A percentile compares a stretch with the other conserved stretches of the same genome.
Evolutionary conservation across 257 asterid genomes (phyloP).

Genomic region (Verbascum thapsus): DNA sequence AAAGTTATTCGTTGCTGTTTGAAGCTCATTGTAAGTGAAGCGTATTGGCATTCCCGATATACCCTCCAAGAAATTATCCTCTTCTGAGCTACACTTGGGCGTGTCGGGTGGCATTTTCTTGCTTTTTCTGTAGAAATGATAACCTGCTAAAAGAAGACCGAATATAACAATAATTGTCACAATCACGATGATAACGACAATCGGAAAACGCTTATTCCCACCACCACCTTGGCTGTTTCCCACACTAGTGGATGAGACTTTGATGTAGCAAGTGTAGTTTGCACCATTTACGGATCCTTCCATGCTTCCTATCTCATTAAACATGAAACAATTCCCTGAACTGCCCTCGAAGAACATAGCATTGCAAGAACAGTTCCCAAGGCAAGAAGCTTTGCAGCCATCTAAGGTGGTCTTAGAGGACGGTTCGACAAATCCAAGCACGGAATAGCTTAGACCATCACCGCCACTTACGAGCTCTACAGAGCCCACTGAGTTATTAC

Average conservation of each 20-base stretch:
- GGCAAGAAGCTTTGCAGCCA: slow-evolving; percentile 59
- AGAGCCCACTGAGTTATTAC: slow-evolving; percentile 31
- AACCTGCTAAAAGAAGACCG: slow-evolving; percentile 50
- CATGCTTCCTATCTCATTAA: slow-evolving; percentile 55
- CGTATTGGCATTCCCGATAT: slow-evolving; percentile 95
- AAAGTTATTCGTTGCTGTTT: slow-evolving; percentile 69
- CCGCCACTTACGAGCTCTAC: slow-evolving; percentile 51
- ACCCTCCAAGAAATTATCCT: slow-evolving; percentile 76
- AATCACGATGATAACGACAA: slow-evolving; percentile 54
- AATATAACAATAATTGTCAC: slow-evolving; percentile 47
- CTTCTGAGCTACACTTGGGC: slow-evolving; percentile 67
- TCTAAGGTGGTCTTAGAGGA: slow-evolving; percentile 43
- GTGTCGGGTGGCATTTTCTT: slow-evolving; percentile 51
- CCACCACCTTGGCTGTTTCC: slow-evolving; percentile 33
- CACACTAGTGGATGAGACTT: slow-evolving; percentile 34
- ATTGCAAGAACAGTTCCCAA: slow-evolving; percentile 55
- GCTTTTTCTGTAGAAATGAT: slow-evolving; percentile 39
- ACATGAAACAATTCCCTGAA: slow-evolving; percentile 56
- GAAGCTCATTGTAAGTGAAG: slow-evolving; percentile 74
- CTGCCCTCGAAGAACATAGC: slow-evolving; percentile 55
- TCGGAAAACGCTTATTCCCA: slow-evolving; percentile 37
- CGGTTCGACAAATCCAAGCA: slow-evolving; percentile 49
- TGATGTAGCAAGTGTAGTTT: slow-evolving; percentile 45
- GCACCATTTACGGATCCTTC: slow-evolving; percentile 33
- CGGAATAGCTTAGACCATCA: slow-evolving; percentile 47